Evolutionary conservation across 495 filamentous ascomycete genomes (phyloP), one percentile per base, ranked within the genome.

Genomic region (Penicillium odoratum): DNA sequence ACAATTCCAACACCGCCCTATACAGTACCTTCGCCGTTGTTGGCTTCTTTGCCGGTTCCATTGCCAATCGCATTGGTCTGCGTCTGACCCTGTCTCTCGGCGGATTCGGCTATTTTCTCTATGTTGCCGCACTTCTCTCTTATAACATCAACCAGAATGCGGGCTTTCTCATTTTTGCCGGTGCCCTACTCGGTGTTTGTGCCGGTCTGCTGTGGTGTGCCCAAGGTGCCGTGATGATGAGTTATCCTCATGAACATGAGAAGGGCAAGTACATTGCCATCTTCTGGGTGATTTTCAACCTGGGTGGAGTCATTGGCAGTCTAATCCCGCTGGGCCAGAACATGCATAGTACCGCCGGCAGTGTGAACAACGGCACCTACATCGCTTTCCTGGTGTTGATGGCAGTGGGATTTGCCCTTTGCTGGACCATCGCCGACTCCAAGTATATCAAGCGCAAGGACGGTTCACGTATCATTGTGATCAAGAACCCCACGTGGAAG

Each of bases 281-380:
- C 70, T 97, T 97, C 73, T 97, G 93, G 93, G 84, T 90, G 53
- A 96, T 97, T 63, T 98, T 97, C 81, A 98, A 98, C 71, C 70
- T 92, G 33, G 93, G 93, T 59, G 93, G 85, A 65, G 93, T 96
- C 54, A 91, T 97, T 77, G 93, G 93, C 30, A 86, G 86, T 57
- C 78, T 96, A 75, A 87, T 94, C 51, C 89, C 89, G 15, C 87
- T 96, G 28, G 91, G 83, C 18, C 85, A 92, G 69, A 93, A 93
- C 71, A 81, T 93, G 65, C 77, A 93, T 72, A 80, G 64, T 5
- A 70, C 63, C n/a, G 77, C 79, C 55, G 81, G 75, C 43, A 74
- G 78, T 16, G 89, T 95, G 57, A 88, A 78, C 40, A 87, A 93
- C 70, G 92, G 92, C 48, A 97, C 93, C 48, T 98, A 97, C 65